Evolutionary conservation across 2,329 filamentous ascomycete species (phyloP).

Genomic region (Clarireedia paspali): DNA sequence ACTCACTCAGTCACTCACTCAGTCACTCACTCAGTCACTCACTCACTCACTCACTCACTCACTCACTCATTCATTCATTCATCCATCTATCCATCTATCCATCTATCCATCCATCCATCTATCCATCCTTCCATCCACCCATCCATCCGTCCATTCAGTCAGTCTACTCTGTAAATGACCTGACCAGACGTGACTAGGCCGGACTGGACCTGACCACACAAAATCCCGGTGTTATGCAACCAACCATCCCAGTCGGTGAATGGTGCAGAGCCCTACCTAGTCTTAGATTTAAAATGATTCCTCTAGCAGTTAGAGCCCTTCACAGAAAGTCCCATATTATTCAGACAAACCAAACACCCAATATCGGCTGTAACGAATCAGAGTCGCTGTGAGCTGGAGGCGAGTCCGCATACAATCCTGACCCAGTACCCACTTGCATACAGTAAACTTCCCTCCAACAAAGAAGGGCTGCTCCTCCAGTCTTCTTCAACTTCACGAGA

Average conservation of each 20-base stretch:
- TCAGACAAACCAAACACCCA: constrained; percentile 3
- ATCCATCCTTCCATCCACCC: not conserved
- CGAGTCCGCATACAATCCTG: not conserved
- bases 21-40: too few relatives aligned
- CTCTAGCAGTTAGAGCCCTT: not conserved
- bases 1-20: not conserved
- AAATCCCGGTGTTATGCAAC: not conserved
- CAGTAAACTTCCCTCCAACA: not conserved
- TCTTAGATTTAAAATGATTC: not conserved
- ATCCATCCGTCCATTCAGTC: not conserved
- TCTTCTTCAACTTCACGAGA: not conserved
- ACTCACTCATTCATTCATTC: not conserved
- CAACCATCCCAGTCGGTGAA: not conserved
- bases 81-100: not conserved
- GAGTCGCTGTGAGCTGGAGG: constrained; percentile 1
- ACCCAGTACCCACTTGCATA: not conserved
- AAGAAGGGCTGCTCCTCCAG: not conserved
- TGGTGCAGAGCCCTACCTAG: not conserved
- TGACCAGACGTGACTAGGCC: too few relatives aligned
- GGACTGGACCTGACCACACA: not conserved
- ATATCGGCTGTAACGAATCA: constrained; percentile 2
- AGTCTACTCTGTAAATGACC: not conserved
- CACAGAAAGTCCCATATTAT: constrained; percentile 1
- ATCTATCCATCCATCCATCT: not conserved
- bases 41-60: not conserved